Evolutionary conservation across 768 basidiomycete genomes (phyloP), one percentile per base, ranked within the genome.

Genomic region (Porpolomopsis calyptriformis): DNA sequence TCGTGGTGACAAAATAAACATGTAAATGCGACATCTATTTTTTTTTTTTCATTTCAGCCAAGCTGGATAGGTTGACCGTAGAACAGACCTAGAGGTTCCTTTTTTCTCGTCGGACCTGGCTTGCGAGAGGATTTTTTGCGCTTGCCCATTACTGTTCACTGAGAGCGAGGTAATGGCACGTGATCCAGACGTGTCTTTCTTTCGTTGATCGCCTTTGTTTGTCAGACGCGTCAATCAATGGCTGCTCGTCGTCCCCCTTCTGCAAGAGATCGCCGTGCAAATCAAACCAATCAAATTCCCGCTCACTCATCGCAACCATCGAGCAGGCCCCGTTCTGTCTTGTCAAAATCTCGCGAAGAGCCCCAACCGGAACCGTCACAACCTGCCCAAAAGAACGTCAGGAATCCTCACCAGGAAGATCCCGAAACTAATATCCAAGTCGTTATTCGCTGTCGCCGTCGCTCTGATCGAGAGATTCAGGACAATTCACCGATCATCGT

Each of bases 1-100:
- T 91, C 85, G 60, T 91, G 88, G 65, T 91, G 81, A 60, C 88
- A 91, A 64, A 87, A 91, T 11, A 91, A 66, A 61, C 88, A 91
- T 22, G 85, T 86, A 60, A 91, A 91, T 27, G 78, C 73, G 8
- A 82, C 84, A 55, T 90, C 88, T 91, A 61, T 23, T 45, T 22
- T 42, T 26, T 40, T 24, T 43, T 45, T 29, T 26, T 20, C 49
- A 24, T 29, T 44, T 16, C 8, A 24, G 27, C 37, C n/a, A 41
- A 36, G 10, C 14, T 34, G 22, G 10, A 24, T 8, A 2, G 8
- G 44, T 14, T n/a, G 35, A 37, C 39, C 22, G 48, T 14, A 26
- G 12, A 50, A 59, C 75, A 48, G 43, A 89, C 88, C 89, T 11
- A 91, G 70, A 3, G 86, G 82, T 1, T 79, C 78, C 58, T 77